Evolutionary conservation across 768 basidiomycete species (phyloP), one percentile per base, ranked within the genome.

Genomic region (Pholiota conissans): DNA sequence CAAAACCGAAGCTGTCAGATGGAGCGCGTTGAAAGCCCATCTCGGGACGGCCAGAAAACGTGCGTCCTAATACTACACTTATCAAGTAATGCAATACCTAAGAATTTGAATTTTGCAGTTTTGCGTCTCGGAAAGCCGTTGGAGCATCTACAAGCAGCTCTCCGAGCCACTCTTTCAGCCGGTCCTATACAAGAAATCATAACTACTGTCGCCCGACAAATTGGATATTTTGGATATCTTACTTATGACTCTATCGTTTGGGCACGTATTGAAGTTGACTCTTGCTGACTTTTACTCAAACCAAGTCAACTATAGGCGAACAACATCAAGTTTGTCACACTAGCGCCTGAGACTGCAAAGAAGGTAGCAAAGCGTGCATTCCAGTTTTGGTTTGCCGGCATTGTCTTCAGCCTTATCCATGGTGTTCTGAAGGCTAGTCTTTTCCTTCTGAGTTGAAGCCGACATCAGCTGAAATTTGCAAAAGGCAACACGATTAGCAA

Each of bases 111-210:
- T 49, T n/a, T 28, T 13, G 3, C 29, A 98, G 96, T 97, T 34
- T 79, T 98, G 80, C 86, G 97, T 14, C 78, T 99, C 52, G 93
- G 94, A 64, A 96, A 98, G 73, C 94, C 95, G 7, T 64, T 95
- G 61, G 97, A 99, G 69, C 93, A 97, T 73, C 78, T 95, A 5
- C 96, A 98, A 70, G 85, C 93, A 1, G 95, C 93, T 28, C 75
- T 97, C 45, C 87, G 87, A 51, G 87, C 90, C 18, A 75, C 85
- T 3, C 72, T 86, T 26, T 69, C 81, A 1, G 60, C 83, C 3
- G 79, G 79, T 5, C 81, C 86, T 55, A 63, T 86, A 1, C 73
- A 80, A 10, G 92, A 98, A 68, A 88, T 89, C 60, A 75, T 95
- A 55, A 82, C 89, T 0, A 85, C 90, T 22, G 85, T 97, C 63